Conservation (phyloP, 805 yeast genomes). For the Yamadazyma sp. region DNA sequence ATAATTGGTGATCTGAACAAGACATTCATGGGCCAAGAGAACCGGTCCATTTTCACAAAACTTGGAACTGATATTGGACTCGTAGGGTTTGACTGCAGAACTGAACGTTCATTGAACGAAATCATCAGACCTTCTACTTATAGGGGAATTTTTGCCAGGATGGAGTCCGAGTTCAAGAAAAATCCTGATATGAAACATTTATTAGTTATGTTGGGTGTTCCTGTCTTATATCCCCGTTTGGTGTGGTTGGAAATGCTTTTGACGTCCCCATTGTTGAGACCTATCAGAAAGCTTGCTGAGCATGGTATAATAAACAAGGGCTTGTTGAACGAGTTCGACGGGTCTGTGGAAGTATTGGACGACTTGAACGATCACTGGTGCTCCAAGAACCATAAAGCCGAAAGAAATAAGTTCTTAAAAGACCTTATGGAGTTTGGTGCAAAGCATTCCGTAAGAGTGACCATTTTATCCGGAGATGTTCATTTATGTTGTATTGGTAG, state of each 20-base stretch:
- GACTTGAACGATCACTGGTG: slow-evolving; percentile 98
- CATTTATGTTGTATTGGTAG: slow-evolving; percentile 86
- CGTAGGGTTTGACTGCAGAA: slow-evolving; percentile 87
- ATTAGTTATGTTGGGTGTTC: slow-evolving; percentile 85
- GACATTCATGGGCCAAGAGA: slow-evolving; percentile 56
- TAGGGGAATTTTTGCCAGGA: slow-evolving; percentile 55
- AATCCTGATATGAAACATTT: slow-evolving; percentile 68
- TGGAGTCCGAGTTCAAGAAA: slow-evolving; percentile 51
- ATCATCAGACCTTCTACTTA: slow-evolving; percentile 61
- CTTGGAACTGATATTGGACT: slow-evolving; percentile 73
- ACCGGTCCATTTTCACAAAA: slow-evolving; percentile 70
- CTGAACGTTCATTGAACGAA: slow-evolving; percentile 71
- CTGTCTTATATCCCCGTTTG: slow-evolving; percentile 90
- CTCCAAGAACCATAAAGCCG: slow-evolving; percentile 79
- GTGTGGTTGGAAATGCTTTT: slow-evolving; percentile 86
- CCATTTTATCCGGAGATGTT: slow-evolving; percentile 91
- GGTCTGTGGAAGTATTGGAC: slow-evolving; percentile 85
- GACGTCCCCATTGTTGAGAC: slow-evolving; percentile 57
- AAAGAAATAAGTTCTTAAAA: slow-evolving; percentile 69
- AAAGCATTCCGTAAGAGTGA: slow-evolving; percentile 63
- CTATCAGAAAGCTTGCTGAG: slow-evolving; percentile 58
- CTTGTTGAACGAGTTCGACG: slow-evolving; percentile 87
- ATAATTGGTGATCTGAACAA: slow-evolving; percentile 65
- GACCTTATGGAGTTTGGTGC: slow-evolving; percentile 67
- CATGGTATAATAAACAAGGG: slow-evolving; percentile 67